Conservation (phyloP, 23 red algal species). For the Gracilaria gracilis region DNA sequence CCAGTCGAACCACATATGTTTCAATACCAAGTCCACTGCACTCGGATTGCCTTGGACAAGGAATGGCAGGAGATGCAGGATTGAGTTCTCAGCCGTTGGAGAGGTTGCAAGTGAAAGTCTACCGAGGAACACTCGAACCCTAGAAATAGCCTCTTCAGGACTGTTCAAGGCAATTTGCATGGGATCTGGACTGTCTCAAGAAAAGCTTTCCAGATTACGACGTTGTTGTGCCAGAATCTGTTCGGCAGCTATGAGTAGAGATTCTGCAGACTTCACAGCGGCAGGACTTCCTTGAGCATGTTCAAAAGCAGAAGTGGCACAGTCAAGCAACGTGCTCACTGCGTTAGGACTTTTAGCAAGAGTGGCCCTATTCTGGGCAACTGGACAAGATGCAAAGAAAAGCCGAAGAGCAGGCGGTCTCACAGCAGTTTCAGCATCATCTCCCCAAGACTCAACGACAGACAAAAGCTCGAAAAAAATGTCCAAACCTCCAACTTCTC, state of each 20-base stretch:
- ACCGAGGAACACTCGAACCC: conserved; percentile 75
- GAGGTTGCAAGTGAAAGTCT: conserved; percentile 58
- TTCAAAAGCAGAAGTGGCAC: conserved; percentile 74
- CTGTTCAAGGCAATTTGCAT: conserved; percentile 28
- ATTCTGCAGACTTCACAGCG: conserved; percentile 67
- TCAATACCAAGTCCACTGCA: conserved; percentile 56
- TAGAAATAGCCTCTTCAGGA: conserved; percentile 67
- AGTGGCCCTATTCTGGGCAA: conserved; percentile 52
- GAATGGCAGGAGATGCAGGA: conserved; percentile 76
- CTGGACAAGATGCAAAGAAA: conserved; percentile 65
- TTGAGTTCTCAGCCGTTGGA: conserved; percentile 64
- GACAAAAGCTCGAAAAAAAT: conserved; percentile 64
- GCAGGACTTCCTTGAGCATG: conserved; percentile 61
- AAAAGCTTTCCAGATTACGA: conserved; percentile 45
- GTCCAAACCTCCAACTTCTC: conserved; percentile 63
- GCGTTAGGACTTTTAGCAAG: conserved; percentile 66
- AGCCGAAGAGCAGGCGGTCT: conserved; percentile 55
- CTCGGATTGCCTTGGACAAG: conserved; percentile 65
- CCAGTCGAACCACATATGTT: conserved; percentile 61
- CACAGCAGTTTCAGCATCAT: conserved; percentile 71
- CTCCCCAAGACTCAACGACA: conserved; percentile 63
- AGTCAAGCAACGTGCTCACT: conserved; percentile 74
- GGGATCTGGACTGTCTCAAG: background rate
- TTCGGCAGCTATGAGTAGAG: conserved; percentile 62
- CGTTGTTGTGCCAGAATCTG: conserved; percentile 73